A percentile compares a stretch with the other conserved stretches of the same genome.
Conservation (phyloP, 2,329 filamentous ascomycete species). For the Fusarium robinianum region DNA sequence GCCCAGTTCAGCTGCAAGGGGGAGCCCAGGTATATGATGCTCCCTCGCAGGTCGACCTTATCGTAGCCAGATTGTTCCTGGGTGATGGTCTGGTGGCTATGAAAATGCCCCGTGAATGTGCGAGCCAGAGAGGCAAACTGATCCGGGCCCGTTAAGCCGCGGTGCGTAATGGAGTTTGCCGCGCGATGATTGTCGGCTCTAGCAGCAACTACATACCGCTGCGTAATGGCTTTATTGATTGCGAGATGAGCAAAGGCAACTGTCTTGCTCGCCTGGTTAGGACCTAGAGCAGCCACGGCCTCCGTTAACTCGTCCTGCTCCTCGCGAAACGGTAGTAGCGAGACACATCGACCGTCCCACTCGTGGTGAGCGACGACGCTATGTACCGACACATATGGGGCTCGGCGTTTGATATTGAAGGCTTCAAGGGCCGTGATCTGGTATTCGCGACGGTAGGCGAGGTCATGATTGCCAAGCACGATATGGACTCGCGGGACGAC, state of each 20-base stretch:
- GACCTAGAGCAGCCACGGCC: slow-evolving; percentile 15
- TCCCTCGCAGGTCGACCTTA: slow-evolving; percentile 13
- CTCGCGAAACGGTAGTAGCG: slow-evolving; percentile 30
- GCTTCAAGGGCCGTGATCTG: slow-evolving; percentile 28
- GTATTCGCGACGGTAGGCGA: slow-evolving; percentile 33
- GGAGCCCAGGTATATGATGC: slow-evolving; percentile 28
- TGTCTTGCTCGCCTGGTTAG: slow-evolving; percentile 16
- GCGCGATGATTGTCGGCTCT: neutral
- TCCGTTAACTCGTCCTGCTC: slow-evolving; percentile 26
- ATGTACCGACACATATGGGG: slow-evolving; percentile 23
- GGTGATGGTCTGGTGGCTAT: slow-evolving; percentile 27
- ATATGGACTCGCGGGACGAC: slow-evolving; percentile 24
- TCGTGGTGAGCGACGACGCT: slow-evolving; percentile 13
- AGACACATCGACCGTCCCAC: slow-evolving; percentile 27
- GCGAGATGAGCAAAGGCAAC: slow-evolving; percentile 33
- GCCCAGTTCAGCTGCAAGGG: slow-evolving; percentile 28
- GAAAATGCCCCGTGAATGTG: slow-evolving; percentile 33
- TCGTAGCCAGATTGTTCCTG: slow-evolving; percentile 4
- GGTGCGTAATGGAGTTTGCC: slow-evolving; percentile 10
- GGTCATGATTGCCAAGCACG: slow-evolving; percentile 33
- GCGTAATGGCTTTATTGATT: slow-evolving; percentile 31
- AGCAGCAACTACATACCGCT: slow-evolving; percentile 11
- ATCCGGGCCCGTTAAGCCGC: slow-evolving; percentile 22
- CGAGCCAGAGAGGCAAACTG: slow-evolving; percentile 26
- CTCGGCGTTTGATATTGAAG: slow-evolving; percentile 22